Conservation (phyloP, 2,329 filamentous ascomycete species). For the Sporothrix schenckii region DNA sequence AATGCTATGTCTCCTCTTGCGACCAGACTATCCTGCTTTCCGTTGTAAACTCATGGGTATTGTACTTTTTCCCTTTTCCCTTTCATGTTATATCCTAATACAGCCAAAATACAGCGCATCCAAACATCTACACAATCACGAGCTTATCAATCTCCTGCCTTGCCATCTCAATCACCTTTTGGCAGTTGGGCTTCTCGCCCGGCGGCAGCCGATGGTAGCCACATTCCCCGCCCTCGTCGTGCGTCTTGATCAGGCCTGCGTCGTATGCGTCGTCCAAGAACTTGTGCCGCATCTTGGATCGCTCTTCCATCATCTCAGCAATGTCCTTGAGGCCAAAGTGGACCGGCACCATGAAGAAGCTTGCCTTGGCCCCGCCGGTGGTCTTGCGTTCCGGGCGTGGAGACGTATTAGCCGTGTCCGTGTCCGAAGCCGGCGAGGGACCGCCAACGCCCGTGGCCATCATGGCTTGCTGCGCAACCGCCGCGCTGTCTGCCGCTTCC, state of each 20-base stretch:
- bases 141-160: constrained; percentile 57
- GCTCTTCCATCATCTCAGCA: constrained; percentile 56
- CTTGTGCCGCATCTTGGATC: constrained; percentile 53
- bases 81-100: not conserved
- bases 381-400: not conserved
- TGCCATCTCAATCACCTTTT: constrained; percentile 58
- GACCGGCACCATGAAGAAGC: constrained; percentile 36
- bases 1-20: not conserved
- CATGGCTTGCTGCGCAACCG: not conserved
- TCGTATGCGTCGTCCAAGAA: constrained; percentile 52
- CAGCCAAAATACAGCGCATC: not conserved
- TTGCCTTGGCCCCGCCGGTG: not conserved
- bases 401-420: not conserved
- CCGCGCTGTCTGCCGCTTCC: not conserved
- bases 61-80: not conserved
- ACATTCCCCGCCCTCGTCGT: constrained; percentile 34
- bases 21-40: not conserved
- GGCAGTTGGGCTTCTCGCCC: constrained; percentile 51
- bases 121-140: constrained; percentile 47
- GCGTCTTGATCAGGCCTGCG: constrained; percentile 42
- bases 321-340: constrained; percentile 60
- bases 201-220: constrained; percentile 42
- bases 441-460: not conserved
- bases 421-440: not conserved
- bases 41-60: constrained; percentile 6